Percentiles rank a stretch among this genome's conserved stretches.
phyloP scores from a whole-genome alignment of 2,329 filamentous ascomycete species.

The Sclerotinia borealis region DNA sequence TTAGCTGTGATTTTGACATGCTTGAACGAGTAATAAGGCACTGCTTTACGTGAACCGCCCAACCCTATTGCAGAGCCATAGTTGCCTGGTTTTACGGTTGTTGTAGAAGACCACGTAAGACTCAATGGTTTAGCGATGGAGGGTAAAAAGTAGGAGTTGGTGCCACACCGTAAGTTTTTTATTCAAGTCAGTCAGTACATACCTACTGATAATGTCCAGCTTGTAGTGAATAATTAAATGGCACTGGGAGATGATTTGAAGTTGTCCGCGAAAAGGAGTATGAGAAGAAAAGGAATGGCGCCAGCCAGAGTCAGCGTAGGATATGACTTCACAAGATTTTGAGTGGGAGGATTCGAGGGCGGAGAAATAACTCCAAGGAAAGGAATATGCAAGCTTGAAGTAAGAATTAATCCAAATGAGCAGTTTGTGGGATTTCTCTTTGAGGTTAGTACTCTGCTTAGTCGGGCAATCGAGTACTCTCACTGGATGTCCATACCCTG shows the following conservation, averaged over 20 bases:
- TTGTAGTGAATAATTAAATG: not conserved
- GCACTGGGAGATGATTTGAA: not conserved
- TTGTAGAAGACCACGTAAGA: not conserved
- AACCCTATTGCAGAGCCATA: too few relatives aligned
- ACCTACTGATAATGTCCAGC: not conserved
- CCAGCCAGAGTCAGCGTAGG: not conserved
- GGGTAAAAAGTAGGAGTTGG: not conserved
- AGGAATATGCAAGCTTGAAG: not conserved
- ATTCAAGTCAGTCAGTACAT: not conserved
- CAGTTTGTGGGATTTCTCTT: not conserved
- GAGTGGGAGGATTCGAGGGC: not conserved
- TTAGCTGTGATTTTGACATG: too few relatives aligned
- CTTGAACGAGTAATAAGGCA: too few relatives aligned
- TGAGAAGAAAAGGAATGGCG: not conserved
- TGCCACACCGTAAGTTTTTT: not conserved
- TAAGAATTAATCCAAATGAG: not conserved
- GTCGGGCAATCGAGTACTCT: not conserved
- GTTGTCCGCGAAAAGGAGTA: not conserved
- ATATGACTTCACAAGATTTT: not conserved
- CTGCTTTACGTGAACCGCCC: too few relatives aligned
- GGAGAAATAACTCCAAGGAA: not conserved
- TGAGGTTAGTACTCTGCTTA: not conserved
- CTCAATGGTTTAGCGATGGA: not conserved
- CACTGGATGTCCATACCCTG: not conserved
- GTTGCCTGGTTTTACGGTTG: too few relatives aligned